Evolutionary conservation across 192 early-diverging fungal species (phyloP).

Genomic region (Linnemannia hyalina): DNA sequence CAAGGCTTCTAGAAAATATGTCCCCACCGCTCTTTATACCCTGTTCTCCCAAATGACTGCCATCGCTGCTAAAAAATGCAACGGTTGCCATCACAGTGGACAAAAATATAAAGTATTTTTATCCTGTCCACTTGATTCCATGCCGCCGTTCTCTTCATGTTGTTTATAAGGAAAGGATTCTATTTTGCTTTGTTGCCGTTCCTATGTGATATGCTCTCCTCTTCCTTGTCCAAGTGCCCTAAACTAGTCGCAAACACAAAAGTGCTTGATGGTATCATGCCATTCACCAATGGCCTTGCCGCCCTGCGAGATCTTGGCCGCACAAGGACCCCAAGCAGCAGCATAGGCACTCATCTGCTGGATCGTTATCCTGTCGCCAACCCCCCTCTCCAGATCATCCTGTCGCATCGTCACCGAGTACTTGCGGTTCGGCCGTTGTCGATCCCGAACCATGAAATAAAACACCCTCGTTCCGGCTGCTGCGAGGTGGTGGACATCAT

Average conservation of each 20-base stretch:
- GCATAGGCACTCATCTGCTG: slow-evolving; percentile 52
- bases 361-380: slow-evolving; percentile 28
- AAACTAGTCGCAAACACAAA: slow-evolving; percentile 38
- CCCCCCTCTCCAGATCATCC: slow-evolving; percentile 26
- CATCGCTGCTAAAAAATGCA: no score
- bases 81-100: no score
- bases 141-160: no score
- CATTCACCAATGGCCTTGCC: slow-evolving; percentile 39
- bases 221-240: not conserved
- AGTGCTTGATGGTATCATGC: slow-evolving; percentile 41
- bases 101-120: no score
- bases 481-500: not conserved
- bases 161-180: no score
- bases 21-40: no score
- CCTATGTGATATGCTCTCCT: not conserved
- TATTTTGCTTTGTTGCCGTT: not conserved
- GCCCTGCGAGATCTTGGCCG: slow-evolving; percentile 17
- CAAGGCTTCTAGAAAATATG: no score
- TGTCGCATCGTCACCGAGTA: slow-evolving; percentile 45
- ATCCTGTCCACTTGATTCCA: no score
- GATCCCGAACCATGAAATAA: slow-evolving; percentile 46
- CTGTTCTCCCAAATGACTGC: no score
- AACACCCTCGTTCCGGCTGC: slow-evolving; percentile 23
- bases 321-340: slow-evolving; percentile 21
- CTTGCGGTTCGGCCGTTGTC: slow-evolving; percentile 30